phyloP scores from a whole-genome alignment of 495 filamentous ascomycete species.

The Achaetomiella virescens region DNA sequence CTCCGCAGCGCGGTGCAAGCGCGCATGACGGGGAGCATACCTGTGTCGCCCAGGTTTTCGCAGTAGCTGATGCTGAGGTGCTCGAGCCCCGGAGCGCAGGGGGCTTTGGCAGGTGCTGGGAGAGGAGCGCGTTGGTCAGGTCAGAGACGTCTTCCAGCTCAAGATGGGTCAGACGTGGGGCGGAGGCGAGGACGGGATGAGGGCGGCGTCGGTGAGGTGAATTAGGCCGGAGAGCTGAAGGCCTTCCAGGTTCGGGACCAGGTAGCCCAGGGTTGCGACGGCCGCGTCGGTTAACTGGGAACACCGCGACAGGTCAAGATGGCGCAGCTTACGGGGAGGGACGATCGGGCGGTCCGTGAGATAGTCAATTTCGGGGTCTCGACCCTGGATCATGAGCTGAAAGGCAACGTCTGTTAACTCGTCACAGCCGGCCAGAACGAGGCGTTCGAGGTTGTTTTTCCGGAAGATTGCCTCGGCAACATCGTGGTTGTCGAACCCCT shows the following conservation, averaged over 20 bases:
- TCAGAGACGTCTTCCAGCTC: slow-evolving; percentile 81
- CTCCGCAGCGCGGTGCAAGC: slow-evolving; percentile 60
- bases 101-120: slow-evolving; percentile 64
- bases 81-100: slow-evolving; percentile 62
- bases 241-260: slow-evolving; percentile 75
- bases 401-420: slow-evolving; percentile 70
- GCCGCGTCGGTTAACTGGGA: slow-evolving; percentile 62
- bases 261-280: slow-evolving; percentile 58
- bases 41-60: slow-evolving; percentile 73
- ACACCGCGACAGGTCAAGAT: slow-evolving; percentile 82
- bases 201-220: slow-evolving; percentile 63
- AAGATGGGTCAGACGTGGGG: slow-evolving; percentile 72
- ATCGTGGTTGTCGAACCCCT: slow-evolving; percentile 64
- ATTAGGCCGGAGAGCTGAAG: slow-evolving; percentile 71
- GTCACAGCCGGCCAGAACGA: slow-evolving; percentile 70
- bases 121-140: slow-evolving; percentile 67
- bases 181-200: slow-evolving; percentile 66
- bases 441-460: slow-evolving; percentile 71
- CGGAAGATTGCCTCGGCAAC: slow-evolving; percentile 68
- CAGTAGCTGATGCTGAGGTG: slow-evolving; percentile 89
- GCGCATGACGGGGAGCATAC: slow-evolving; percentile 79
- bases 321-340: slow-evolving; percentile 69
- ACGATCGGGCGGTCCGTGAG: slow-evolving; percentile 71
- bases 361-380: slow-evolving; percentile 66
- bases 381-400: slow-evolving; percentile 64